A percentile compares a stretch with the other conserved stretches of the same genome.
Evolutionary conservation across 495 filamentous ascomycete species (phyloP).

Genomic region (Penicillium cinerascens): DNA sequence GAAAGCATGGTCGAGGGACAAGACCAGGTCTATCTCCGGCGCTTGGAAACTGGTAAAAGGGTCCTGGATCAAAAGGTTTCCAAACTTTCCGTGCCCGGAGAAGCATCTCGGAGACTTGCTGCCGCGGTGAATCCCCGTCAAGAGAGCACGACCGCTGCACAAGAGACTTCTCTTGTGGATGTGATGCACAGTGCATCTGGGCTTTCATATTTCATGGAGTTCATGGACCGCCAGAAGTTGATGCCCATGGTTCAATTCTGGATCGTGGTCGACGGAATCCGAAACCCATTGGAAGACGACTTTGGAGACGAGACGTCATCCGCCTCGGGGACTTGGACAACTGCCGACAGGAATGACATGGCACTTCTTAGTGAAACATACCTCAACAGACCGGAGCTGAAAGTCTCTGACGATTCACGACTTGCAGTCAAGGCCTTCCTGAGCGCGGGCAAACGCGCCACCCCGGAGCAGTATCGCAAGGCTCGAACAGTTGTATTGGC

Average conservation of each 20-base stretch:
- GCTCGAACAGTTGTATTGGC: conserved; percentile 78
- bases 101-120: conserved; percentile 34
- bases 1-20: conserved; percentile 74
- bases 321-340: conserved; percentile 67
- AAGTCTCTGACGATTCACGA: conserved; percentile 65
- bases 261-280: conserved; percentile 95
- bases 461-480: conserved; percentile 73
- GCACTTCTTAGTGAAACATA: conserved; percentile 88
- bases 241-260: conserved; percentile 96
- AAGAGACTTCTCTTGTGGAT: conserved; percentile 72
- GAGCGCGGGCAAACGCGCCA: conserved; percentile 68
- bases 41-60: conserved; percentile 86
- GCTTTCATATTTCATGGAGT: conserved; percentile 98
- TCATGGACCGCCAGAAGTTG: conserved; percentile 87
- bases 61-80: conserved; percentile 87
- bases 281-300: conserved; percentile 94
- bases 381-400: conserved; percentile 75
- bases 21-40: conserved; percentile 80
- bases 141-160: conserved; percentile 50
- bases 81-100: conserved; percentile 67
- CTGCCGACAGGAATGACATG: conserved; percentile 82
- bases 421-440: conserved; percentile 72
- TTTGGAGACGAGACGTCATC: conserved; percentile 64
- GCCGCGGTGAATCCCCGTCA: conserved; percentile 35
- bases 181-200: conserved; percentile 84